Conservation (phyloP, 2,329 filamentous ascomycete species). For the Epichloe bromicola region DNA sequence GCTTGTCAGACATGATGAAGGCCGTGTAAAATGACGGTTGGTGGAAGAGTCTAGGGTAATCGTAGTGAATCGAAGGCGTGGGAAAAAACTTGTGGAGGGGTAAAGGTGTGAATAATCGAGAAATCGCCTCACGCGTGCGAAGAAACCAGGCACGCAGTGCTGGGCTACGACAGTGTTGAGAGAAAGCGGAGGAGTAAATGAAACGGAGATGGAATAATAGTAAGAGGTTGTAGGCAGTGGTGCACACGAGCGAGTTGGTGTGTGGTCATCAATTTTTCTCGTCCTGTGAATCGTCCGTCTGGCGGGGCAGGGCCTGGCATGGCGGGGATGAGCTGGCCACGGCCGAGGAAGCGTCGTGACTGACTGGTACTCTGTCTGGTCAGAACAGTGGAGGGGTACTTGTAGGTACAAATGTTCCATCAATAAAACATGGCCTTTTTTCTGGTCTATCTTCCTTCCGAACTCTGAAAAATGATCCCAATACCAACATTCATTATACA, state of each 20-base stretch:
- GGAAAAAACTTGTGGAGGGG: not conserved
- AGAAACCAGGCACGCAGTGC: constrained; percentile 9
- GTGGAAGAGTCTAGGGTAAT: constrained; percentile 4
- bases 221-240: not conserved
- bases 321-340: not conserved
- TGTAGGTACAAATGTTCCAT: too few species aligned
- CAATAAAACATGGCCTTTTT: too few species aligned
- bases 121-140: constrained; percentile 4
- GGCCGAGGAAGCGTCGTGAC: not conserved
- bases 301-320: constrained; percentile 6
- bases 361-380: too few species aligned
- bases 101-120: not conserved
- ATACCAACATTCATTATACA: too few species aligned
- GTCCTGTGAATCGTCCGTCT: constrained; percentile 24
- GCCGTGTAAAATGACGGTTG: constrained; percentile 7
- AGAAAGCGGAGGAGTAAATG: constrained; percentile 1
- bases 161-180: not conserved
- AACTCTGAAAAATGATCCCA: too few species aligned
- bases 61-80: not conserved
- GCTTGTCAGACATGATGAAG: constrained; percentile 72
- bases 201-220: constrained; percentile 2
- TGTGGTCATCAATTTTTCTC: constrained; percentile 28
- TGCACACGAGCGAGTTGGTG: constrained; percentile 5
- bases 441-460: too few species aligned
- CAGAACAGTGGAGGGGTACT: too few species aligned